Evolutionary conservation across 495 filamentous ascomycete genomes (phyloP).

Genomic region (Neurospora africana): DNA sequence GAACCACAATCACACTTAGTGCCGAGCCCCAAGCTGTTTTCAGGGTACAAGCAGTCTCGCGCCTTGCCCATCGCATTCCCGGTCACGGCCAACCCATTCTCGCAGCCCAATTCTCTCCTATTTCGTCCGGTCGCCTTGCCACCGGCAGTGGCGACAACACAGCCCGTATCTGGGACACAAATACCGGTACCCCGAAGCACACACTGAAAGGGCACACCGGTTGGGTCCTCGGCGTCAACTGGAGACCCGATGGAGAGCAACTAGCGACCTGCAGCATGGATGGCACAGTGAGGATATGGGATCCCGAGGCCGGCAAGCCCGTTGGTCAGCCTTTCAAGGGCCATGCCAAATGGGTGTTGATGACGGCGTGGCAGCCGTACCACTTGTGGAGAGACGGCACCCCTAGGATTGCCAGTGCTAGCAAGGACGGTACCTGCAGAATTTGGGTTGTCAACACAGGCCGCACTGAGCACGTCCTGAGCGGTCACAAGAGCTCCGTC

Average conservation of each 20-base stretch:
- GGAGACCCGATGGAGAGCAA: constrained; percentile 69
- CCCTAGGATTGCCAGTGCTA: constrained; percentile 76
- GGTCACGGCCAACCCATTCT: constrained; percentile 93
- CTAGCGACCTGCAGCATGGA: constrained; percentile 94
- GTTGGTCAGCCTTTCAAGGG: constrained; percentile 73
- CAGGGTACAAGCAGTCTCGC: constrained; percentile 80
- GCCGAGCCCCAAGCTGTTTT: constrained; percentile 92
- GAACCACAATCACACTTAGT: constrained; percentile 53
- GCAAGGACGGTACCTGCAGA: constrained; percentile 81
- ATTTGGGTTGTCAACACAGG: constrained; percentile 78
- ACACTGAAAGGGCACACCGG: constrained; percentile 88
- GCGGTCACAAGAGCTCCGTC: constrained; percentile 79
- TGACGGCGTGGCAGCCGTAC: constrained; percentile 88
- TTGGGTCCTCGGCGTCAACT: constrained; percentile 84
- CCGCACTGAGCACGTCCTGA: constrained; percentile 67
- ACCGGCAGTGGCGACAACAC: constrained; percentile 88
- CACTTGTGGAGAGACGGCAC: constrained; percentile 65
- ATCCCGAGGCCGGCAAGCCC: constrained; percentile 68
- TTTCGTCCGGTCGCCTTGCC: constrained; percentile 67
- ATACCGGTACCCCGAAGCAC: constrained; percentile 81
- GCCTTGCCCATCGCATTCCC: constrained; percentile 77
- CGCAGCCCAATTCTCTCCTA: constrained; percentile 77
- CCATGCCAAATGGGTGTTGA: constrained; percentile 84
- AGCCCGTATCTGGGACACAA: constrained; percentile 89
- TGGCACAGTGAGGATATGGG: constrained; percentile 83